Evolutionary conservation across 202 grass and related monocot genomes (phyloP), one percentile per base, ranked within the genome.

Genomic region (Saccharum hybrid): DNA sequence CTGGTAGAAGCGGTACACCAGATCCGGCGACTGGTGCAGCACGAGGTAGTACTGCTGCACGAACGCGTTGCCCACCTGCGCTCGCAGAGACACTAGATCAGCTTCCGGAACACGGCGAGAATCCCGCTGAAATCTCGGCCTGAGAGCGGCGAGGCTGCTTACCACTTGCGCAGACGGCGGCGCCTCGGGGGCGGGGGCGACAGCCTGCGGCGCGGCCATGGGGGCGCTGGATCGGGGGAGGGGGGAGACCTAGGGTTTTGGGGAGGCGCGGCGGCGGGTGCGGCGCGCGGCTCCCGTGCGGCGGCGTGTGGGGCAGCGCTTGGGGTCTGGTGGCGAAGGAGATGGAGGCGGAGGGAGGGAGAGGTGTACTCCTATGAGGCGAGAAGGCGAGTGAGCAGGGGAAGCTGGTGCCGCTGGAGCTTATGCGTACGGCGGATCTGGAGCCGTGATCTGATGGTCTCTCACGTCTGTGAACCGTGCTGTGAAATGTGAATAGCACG

Each of bases 21-120:
- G 84, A 84, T 92, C 89, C 74, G 90, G 91, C 49, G 94, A 92
- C 74, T 91, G 88, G 81, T 94, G 94, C 45, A 97, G 91, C 52
- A 97, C 83, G 59, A 71, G 89, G 78, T 92, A 97, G 80, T 97
- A 97, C 86, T 97, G 94, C 64, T 92, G 88, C 74, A 94, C 94
- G 77, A 97, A 97, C 16, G 89, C 88, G 82, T 94, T 90, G 46
- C 89, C 91, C 19, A 97, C 91, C 91, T 93, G 69, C 34, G 38
- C 28, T 13, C 26, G 22, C n/a, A 21, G 36, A 15, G 22, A 68
- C 18, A 80, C 31, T 36, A 74, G 68, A 78, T 81, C 81, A 79
- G 80, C 52, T 45, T 12, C 49, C 11, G 31, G 76, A 37, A 68
- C 45, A 66, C 59, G 37, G 45, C 9, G 31, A 60, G 19, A 56